These are phyloP conservation scores for Hypoxylon sp. DNA, from an alignment of 2,329 filamentous ascomycete species.

Conservation along the genomic window DNA sequence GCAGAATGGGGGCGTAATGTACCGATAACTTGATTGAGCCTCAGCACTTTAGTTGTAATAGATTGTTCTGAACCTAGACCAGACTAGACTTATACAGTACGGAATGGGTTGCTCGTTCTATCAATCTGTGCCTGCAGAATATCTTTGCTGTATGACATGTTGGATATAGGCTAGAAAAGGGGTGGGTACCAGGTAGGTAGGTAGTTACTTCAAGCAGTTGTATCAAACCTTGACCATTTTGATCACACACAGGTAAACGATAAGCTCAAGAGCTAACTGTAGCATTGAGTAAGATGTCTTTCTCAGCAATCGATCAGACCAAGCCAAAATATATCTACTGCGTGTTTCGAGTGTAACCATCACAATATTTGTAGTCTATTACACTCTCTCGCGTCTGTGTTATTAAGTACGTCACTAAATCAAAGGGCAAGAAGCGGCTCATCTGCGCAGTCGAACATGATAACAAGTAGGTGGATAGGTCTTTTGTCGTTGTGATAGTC, in stretches of 20 bases:
- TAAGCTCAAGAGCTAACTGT: background rate
- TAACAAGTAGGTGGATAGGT: background rate
- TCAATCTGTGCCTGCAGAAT: background rate
- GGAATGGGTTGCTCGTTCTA: background rate
- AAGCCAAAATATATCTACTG: background rate
- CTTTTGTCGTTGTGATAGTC: constrained; percentile 9
- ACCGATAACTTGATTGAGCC: background rate
- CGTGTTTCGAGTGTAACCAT: background rate
- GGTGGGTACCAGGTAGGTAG: background rate
- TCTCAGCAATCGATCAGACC: background rate
- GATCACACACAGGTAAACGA: background rate
- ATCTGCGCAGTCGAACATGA: background rate
- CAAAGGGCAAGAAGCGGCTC: background rate
- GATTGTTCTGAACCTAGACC: background rate
- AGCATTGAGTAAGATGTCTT: background rate
- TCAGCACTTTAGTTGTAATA: background rate
- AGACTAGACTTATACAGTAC: background rate
- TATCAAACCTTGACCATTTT: background rate
- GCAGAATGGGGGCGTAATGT: background rate
- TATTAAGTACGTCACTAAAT: background rate
- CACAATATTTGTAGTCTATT: background rate
- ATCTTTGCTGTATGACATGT: background rate
- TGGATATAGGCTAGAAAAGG: background rate
- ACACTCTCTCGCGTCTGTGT: background rate
- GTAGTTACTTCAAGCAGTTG: too few relatives aligned